phyloP scores from a whole-genome alignment of 2,329 filamentous ascomycete genomes.

The Plectosphaerella plurivora region DNA sequence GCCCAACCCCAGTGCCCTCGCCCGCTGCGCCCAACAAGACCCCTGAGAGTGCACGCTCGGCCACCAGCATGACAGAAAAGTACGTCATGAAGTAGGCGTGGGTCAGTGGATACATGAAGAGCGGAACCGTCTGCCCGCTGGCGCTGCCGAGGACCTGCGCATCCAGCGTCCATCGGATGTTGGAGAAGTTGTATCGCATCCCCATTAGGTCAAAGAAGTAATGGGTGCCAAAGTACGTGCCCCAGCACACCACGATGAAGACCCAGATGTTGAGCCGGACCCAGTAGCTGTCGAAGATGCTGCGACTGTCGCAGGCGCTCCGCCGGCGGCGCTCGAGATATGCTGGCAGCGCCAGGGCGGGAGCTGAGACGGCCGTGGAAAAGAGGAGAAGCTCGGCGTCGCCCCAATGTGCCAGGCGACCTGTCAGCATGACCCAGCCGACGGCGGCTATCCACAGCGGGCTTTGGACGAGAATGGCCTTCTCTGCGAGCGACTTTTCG shows the following conservation, averaged over 20 bases:
- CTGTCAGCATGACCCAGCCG: conserved; percentile 9
- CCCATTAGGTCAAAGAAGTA: conserved; percentile 16
- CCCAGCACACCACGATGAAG: conserved; percentile 9
- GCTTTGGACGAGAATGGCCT: conserved; percentile 8
- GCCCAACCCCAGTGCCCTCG: not conserved
- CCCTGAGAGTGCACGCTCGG: conserved; percentile 1
- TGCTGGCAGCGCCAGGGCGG: not conserved
- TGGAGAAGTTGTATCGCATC: conserved; percentile 11
- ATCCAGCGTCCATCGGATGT: conserved; percentile 5
- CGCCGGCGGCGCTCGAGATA: not conserved
- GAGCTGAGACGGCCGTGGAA: conserved; percentile 2
- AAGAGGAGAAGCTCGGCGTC: conserved; percentile 10
- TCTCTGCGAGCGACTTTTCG: not conserved
- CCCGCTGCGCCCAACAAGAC: not conserved
- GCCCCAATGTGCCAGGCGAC: conserved; percentile 4
- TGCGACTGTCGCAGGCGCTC: not conserved
- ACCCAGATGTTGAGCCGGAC: conserved; percentile 12
- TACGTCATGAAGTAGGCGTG: conserved; percentile 13
- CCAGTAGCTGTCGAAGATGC: conserved; percentile 5
- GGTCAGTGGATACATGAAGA: conserved; percentile 13
- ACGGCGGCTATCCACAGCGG: conserved; percentile 11
- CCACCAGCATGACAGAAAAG: conserved; percentile 1
- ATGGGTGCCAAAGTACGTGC: conserved; percentile 11
- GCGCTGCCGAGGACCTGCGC: conserved; percentile 7
- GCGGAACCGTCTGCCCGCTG: conserved; percentile 7